These are phyloP conservation scores for Acaromyces ingoldii DNA, from an alignment of 1,284 basidiomycete species.

Conservation along the genomic window DNA sequence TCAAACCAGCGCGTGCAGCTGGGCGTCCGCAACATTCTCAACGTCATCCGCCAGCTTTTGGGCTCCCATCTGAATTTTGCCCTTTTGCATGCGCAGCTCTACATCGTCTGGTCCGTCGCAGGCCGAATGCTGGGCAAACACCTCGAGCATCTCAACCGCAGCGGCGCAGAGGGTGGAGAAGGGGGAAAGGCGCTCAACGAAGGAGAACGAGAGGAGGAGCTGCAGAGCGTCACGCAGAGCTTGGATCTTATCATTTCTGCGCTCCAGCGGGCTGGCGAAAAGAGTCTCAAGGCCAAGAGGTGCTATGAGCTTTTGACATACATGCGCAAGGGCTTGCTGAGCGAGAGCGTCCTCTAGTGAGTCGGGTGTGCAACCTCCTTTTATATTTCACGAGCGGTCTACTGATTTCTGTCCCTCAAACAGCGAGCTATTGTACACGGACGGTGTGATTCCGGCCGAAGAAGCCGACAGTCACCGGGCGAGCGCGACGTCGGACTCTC, in stretches of 20 bases:
- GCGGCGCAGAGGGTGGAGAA: neutral
- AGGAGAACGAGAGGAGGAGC: neutral
- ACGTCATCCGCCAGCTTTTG: constrained; percentile 7
- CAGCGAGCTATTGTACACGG: constrained; percentile 11
- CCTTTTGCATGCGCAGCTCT: constrained; percentile 14
- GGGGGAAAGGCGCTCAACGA: neutral
- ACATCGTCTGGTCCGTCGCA: constrained; percentile 8
- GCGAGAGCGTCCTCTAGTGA: constrained; percentile 12
- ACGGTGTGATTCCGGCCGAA: constrained; percentile 13
- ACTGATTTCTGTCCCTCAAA: too few species aligned
- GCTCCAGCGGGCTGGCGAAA: constrained; percentile 9
- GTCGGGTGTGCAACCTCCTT: too few species aligned
- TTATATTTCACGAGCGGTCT: too few species aligned
- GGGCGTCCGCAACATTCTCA: constrained; percentile 5
- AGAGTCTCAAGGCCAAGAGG: constrained; percentile 6
- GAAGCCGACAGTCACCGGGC: constrained; percentile 11
- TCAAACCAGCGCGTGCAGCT: constrained; percentile 3
- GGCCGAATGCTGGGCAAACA: constrained; percentile 6
- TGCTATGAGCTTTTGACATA: constrained; percentile 9
- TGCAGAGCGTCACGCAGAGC: constrained; percentile 3
- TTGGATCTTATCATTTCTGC: constrained; percentile 10
- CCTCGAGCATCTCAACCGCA: neutral
- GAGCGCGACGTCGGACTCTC: too few species aligned
- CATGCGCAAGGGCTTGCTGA: constrained; percentile 7
- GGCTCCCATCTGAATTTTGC: constrained; percentile 11